Percentiles rank a stretch among this genome's conserved stretches.
Conservation (phyloP, 345 rosid species). For the Lepidium aucheri region DNA sequence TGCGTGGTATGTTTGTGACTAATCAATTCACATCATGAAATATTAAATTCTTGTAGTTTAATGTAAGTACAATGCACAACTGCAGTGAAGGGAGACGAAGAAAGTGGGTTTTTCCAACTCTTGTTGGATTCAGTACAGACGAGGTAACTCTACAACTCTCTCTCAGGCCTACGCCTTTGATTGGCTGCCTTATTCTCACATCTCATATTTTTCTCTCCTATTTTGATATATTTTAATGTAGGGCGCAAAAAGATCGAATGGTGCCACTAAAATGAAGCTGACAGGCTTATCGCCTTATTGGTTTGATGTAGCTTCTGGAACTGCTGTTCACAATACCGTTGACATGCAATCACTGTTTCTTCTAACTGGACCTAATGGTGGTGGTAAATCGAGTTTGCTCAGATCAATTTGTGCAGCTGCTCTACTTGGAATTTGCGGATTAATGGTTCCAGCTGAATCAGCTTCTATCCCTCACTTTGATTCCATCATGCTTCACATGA, state of each 20-base stretch:
- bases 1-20: slow-evolving; percentile 48
- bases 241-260: slow-evolving; percentile 37
- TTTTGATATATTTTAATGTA: slow-evolving; percentile 19
- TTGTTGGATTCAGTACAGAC: slow-evolving; percentile 35
- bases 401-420: slow-evolving; percentile 90
- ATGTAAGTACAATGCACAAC: slow-evolving; percentile 10
- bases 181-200: background rate
- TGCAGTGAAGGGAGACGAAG: slow-evolving; percentile 90
- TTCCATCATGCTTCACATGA: slow-evolving; percentile 97
- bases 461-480: slow-evolving; percentile 79
- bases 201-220: background rate
- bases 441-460: slow-evolving; percentile 92
- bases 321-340: slow-evolving; percentile 73
- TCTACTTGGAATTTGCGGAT: slow-evolving; percentile 87
- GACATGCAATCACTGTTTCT: slow-evolving; percentile 81
- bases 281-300: slow-evolving; percentile 83
- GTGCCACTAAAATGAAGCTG: slow-evolving; percentile 45
- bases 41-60: background rate
- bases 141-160: slow-evolving; percentile 40
- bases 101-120: slow-evolving; percentile 89
- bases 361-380: slow-evolving; percentile 96
- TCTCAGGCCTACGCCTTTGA: background rate
- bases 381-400: slow-evolving; percentile 98
- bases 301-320: slow-evolving; percentile 81
- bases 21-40: slow-evolving; percentile 1